A percentile compares a stretch with the other conserved stretches of the same genome.
These are phyloP conservation scores for Neurospora pannonica DNA, from an alignment of 495 filamentous ascomycete genomes.

Conservation along the genomic window DNA sequence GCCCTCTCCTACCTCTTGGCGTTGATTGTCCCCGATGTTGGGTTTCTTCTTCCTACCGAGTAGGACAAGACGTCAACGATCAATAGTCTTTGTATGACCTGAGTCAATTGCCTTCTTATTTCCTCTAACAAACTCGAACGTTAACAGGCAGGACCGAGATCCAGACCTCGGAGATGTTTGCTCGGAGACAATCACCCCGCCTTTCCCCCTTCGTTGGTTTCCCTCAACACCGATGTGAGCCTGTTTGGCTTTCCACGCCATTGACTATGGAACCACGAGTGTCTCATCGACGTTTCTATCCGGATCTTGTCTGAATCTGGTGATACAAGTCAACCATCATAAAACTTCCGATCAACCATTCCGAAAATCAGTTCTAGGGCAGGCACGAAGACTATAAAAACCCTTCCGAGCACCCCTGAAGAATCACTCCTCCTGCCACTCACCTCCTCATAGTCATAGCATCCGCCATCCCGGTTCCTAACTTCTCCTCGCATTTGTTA, in stretches of 20 bases:
- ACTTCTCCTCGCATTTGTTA: not conserved
- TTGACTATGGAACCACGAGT: not conserved
- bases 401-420: not conserved
- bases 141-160: not conserved
- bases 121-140: not conserved
- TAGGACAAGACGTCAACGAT: not conserved
- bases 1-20: not conserved
- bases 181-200: not conserved
- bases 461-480: not conserved
- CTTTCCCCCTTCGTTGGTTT: not conserved
- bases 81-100: not conserved
- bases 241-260: not conserved
- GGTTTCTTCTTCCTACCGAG: not conserved
- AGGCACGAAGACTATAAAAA: not conserved
- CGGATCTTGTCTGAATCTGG: not conserved
- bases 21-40: not conserved
- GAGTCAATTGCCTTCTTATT: not conserved
- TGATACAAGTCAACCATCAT: not conserved
- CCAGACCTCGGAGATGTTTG: not conserved
- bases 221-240: not conserved
- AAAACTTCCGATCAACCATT: not conserved
- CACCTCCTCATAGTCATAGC: not conserved
- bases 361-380: not conserved
- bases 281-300: not conserved
- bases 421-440: not conserved